Evolutionary conservation across 2,329 filamentous ascomycete genomes (phyloP).

Genomic region (Fusarium sp.): DNA sequence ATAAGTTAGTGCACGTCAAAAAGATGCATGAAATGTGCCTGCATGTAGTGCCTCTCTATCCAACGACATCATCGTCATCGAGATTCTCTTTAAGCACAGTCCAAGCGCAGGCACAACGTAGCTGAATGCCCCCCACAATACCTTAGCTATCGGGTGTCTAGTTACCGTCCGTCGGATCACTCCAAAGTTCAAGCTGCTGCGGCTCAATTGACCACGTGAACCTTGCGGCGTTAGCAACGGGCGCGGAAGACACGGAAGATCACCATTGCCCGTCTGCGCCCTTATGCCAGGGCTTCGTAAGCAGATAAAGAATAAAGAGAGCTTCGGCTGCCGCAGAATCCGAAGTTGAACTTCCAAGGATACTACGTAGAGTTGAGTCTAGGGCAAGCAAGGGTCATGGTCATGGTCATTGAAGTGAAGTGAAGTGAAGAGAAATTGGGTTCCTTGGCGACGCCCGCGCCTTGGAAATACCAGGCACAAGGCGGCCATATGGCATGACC

Average conservation of each 20-base stretch:
- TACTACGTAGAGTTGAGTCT: constrained; percentile 2
- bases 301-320: background rate
- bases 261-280: constrained; percentile 1
- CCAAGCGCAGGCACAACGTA: constrained; percentile 1
- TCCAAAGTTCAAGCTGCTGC: constrained; percentile 4
- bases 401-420: background rate
- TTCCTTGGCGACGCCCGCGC: constrained; percentile 5
- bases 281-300: constrained; percentile 8
- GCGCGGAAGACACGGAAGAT: constrained; percentile 27
- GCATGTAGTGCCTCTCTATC: background rate
- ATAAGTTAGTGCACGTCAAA: constrained; percentile 6
- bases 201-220: constrained; percentile 3
- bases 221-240: background rate
- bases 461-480: constrained; percentile 13
- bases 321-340: background rate
- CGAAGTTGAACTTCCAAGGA: constrained; percentile 18
- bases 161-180: background rate
- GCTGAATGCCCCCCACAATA: constrained; percentile 21
- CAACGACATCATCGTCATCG: constrained; percentile 19
- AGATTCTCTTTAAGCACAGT: constrained; percentile 12
- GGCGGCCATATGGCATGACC: constrained; percentile 7
- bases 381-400: constrained; percentile 3
- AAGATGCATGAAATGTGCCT: constrained; percentile 1
- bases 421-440: background rate
- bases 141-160: constrained; percentile 15